phyloP scores from a whole-genome alignment of 306 rosid genomes.

The Malus sieversii region DNA sequence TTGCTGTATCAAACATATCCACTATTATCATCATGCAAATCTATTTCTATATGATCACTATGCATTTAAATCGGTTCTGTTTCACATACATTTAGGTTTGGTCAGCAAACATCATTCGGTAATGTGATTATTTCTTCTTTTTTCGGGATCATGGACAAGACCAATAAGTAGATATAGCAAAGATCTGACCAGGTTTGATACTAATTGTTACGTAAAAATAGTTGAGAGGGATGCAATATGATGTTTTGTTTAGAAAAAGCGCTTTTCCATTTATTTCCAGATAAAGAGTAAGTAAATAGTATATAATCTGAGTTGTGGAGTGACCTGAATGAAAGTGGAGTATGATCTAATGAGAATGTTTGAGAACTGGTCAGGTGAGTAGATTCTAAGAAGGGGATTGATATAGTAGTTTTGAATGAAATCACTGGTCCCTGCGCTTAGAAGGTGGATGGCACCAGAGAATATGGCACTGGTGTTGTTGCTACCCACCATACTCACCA shows the following conservation, averaged over 20 bases:
- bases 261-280: neutral
- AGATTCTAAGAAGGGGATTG: slow-evolving; percentile 25
- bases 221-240: neutral
- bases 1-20: neutral
- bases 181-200: too few species aligned
- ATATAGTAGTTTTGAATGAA: slow-evolving; percentile 54
- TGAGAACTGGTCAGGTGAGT: slow-evolving; percentile 42
- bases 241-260: neutral
- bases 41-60: neutral
- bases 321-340: slow-evolving; percentile 48
- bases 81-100: neutral
- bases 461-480: slow-evolving; percentile 35
- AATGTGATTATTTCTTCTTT: neutral
- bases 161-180: too few species aligned
- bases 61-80: neutral
- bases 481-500: slow-evolving; percentile 41
- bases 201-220: too few species aligned
- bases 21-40: neutral
- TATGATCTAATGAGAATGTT: slow-evolving; percentile 37
- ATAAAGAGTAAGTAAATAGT: neutral
- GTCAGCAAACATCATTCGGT: neutral
- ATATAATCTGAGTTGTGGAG: neutral
- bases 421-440: slow-evolving; percentile 59
- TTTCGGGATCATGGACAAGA: neutral
- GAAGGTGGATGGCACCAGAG: slow-evolving; percentile 43